phyloP scores from a whole-genome alignment of 1,284 basidiomycete species.

The Ceratobasidium sp. region DNA sequence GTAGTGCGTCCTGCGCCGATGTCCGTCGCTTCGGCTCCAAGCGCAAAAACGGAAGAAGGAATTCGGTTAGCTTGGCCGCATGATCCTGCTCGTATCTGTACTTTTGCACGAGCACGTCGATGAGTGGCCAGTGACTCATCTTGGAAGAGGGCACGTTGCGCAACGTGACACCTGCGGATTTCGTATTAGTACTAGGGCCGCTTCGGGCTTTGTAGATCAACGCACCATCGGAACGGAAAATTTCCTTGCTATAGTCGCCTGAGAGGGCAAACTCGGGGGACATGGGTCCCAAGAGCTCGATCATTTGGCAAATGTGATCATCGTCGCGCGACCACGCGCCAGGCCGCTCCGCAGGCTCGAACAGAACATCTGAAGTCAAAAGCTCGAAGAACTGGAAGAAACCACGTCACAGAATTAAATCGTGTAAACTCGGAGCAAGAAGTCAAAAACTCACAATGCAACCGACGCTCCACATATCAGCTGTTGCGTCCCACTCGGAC shows the following conservation, averaged over 20 bases:
- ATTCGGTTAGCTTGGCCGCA: conserved; percentile 21
- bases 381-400: conserved; percentile 60
- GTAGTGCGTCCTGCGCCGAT: conserved; percentile 32
- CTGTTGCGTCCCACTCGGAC: conserved; percentile 24
- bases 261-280: conserved; percentile 37
- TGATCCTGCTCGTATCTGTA: conserved; percentile 17
- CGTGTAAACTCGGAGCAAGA: neutral
- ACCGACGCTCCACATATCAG: conserved; percentile 56
- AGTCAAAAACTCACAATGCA: conserved; percentile 69
- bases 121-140: conserved; percentile 21
- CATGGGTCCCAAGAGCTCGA: conserved; percentile 43
- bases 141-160: conserved; percentile 32
- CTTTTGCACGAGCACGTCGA: conserved; percentile 28
- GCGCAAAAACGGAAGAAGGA: conserved; percentile 33
- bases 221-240: conserved; percentile 42
- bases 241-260: conserved; percentile 40
- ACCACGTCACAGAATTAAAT: neutral
- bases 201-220: neutral
- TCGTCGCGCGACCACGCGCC: conserved; percentile 82
- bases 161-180: conserved; percentile 21
- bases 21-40: conserved; percentile 31
- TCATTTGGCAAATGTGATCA: conserved; percentile 83
- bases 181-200: neutral
- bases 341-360: conserved; percentile 52
- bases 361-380: conserved; percentile 55